Evolutionary conservation across 306 rosid species (phyloP).

Genomic region (Myrica gale): DNA sequence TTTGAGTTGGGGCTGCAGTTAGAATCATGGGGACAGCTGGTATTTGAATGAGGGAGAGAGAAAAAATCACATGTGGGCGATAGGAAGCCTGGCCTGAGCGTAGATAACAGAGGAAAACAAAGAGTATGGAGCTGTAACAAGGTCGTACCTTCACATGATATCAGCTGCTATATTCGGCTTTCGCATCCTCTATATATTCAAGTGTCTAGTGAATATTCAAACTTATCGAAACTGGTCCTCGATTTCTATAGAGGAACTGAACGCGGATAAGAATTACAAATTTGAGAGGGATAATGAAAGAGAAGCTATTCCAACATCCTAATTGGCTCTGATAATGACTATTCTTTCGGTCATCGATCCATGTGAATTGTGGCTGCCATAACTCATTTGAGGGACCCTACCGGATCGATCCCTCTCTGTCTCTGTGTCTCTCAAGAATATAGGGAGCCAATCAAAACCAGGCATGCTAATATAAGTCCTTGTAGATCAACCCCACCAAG

Average conservation of each 20-base stretch:
- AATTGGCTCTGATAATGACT: constrained; percentile 8
- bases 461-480: background rate
- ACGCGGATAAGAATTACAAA: constrained; percentile 21
- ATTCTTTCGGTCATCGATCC: constrained; percentile 14
- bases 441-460: background rate
- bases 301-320: background rate
- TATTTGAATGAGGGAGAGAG: constrained; percentile 29
- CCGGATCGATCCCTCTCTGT: too few species aligned
- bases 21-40: constrained; percentile 9
- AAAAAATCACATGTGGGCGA: constrained; percentile 33
- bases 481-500: background rate
- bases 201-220: constrained; percentile 19
- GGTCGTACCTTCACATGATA: constrained; percentile 25
- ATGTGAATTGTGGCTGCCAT: constrained; percentile 12
- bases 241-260: background rate
- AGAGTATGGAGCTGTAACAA: constrained; percentile 17
- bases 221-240: constrained; percentile 30
- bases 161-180: background rate
- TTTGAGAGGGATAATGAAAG: background rate
- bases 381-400: background rate
- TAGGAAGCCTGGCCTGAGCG: background rate
- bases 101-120: background rate
- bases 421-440: background rate
- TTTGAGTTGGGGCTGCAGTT: constrained; percentile 35
- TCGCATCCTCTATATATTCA: background rate